phyloP scores from a whole-genome alignment of 1,284 basidiomycete genomes.

The Ganoderma lingzhi region DNA sequence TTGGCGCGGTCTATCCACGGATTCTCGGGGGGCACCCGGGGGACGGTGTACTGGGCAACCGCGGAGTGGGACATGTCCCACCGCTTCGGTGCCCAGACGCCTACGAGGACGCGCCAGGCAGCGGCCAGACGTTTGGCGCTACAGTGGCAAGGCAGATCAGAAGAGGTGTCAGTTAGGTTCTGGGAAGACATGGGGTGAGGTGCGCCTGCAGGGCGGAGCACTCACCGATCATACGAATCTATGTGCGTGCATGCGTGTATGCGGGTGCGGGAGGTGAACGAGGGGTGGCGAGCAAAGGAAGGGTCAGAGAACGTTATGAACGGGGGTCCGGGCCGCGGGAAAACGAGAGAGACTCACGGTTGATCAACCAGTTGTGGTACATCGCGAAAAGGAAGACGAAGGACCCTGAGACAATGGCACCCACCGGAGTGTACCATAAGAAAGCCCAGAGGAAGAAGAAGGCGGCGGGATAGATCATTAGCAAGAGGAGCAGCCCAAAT shows the following conservation, averaged over 20 bases:
- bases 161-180: slow-evolving; percentile 24
- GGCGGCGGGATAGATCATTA: slow-evolving; percentile 81
- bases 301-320: slow-evolving; percentile 15
- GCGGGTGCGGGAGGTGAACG: background rate
- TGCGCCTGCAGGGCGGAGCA: slow-evolving; percentile 24
- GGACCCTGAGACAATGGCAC: slow-evolving; percentile 45
- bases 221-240: slow-evolving; percentile 87
- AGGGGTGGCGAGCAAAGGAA: slow-evolving; percentile 11
- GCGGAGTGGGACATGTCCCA: slow-evolving; percentile 80
- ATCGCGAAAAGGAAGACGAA: slow-evolving; percentile 78
- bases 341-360: slow-evolving; percentile 56
- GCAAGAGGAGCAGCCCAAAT: slow-evolving; percentile 78
- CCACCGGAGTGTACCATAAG: slow-evolving; percentile 71
- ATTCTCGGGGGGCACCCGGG: slow-evolving; percentile 68
- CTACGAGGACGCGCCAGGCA: slow-evolving; percentile 90
- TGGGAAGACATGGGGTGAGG: slow-evolving; percentile 6
- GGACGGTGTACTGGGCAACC: slow-evolving; percentile 79
- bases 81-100: slow-evolving; percentile 85
- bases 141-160: slow-evolving; percentile 20
- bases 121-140: slow-evolving; percentile 85
- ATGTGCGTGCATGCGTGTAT: background rate
- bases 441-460: slow-evolving; percentile 88
- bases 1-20: slow-evolving; percentile 70
- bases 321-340: slow-evolving; percentile 16
- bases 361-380: slow-evolving; percentile 84